phyloP scores from a whole-genome alignment of 78 protist species.

The Creolimax fragrantissima region DNA sequence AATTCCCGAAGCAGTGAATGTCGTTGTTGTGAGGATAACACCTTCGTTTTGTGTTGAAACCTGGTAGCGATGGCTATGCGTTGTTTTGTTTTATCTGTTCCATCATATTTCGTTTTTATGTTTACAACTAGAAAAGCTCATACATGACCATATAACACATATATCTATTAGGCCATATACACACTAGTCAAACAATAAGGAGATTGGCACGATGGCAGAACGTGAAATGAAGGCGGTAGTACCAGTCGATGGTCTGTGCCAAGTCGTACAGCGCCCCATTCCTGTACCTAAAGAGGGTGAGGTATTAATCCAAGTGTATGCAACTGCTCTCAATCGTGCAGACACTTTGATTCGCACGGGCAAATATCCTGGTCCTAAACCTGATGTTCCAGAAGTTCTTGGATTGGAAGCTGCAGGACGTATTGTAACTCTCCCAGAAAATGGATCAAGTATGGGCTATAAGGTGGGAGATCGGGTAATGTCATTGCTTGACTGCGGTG shows the following conservation, averaged over 20 bases:
- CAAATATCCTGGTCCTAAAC: not conserved
- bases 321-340: not conserved
- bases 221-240: not conserved
- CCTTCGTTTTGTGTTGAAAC: too few species aligned
- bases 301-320: not conserved
- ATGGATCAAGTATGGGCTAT: not conserved
- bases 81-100: too few species aligned
- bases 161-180: too few species aligned
- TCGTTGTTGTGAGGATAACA: too few species aligned
- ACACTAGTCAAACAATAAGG: too few species aligned
- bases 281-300: not conserved
- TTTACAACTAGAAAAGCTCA: too few species aligned
- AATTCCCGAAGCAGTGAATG: too few species aligned
- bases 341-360: not conserved
- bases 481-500: not conserved
- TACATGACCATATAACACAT: too few species aligned
- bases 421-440: not conserved
- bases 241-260: not conserved
- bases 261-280: not conserved
- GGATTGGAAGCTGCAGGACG: not conserved
- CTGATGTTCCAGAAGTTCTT: not conserved
- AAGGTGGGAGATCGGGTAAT: not conserved
- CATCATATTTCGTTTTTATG: too few species aligned
- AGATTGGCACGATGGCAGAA: too few species aligned
- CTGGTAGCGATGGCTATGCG: too few species aligned